These are phyloP conservation scores for Betula pendula DNA, from an alignment of 306 rosid species.

Conservation along the genomic window DNA sequence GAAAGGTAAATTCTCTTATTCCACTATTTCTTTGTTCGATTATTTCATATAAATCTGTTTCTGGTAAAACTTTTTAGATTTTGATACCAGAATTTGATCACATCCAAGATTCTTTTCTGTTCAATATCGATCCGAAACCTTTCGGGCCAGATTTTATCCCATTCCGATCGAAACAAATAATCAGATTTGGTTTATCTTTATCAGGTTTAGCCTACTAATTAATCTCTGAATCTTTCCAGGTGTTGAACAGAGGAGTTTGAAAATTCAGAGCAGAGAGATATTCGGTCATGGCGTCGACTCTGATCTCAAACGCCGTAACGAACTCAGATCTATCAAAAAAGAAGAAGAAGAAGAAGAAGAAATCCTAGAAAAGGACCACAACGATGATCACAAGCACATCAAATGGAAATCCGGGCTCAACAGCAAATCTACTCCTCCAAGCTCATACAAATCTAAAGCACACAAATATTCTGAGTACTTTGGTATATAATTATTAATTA, in stretches of 20 bases:
- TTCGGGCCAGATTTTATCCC: neutral
- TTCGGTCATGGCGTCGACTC: conserved; percentile 49
- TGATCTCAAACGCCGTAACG: conserved; percentile 49
- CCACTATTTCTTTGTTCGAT: neutral
- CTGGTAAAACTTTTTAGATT: neutral
- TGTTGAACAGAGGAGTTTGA: neutral
- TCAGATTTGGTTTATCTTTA: neutral
- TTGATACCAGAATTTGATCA: neutral
- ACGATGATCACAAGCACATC: conserved; percentile 36
- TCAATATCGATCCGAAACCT: neutral
- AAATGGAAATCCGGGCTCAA: conserved; percentile 80
- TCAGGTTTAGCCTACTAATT: neutral
- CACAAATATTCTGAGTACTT: too few species aligned
- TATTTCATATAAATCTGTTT: neutral
- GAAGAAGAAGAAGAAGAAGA: conserved; percentile 71
- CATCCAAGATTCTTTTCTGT: neutral
- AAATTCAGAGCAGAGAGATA: neutral
- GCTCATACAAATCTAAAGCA: too few species aligned
- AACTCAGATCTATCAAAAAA: conserved; percentile 58
- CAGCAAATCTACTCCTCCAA: conserved; percentile 79
- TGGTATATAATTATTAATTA: too few species aligned
- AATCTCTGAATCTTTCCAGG: neutral
- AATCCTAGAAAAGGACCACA: conserved; percentile 37
- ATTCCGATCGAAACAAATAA: neutral
- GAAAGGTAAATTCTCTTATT: conserved; percentile 1